phyloP scores from a whole-genome alignment of 2,329 filamentous ascomycete genomes.

The Chalara sp. region DNA sequence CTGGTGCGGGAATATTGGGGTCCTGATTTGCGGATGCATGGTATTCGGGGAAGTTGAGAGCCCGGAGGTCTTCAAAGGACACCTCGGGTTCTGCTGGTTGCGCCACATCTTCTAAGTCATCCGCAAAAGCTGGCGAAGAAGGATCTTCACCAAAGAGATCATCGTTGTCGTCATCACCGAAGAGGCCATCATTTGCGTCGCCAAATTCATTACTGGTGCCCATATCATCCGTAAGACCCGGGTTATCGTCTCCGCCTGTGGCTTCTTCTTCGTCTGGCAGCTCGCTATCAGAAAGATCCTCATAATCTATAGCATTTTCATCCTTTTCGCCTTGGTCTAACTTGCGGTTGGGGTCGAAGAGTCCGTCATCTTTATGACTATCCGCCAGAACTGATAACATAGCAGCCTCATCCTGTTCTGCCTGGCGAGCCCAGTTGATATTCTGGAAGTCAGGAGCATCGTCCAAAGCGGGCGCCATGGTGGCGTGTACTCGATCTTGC shows the following conservation, averaged over 20 bases:
- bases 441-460: conserved; percentile 10
- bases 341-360: conserved; percentile 37
- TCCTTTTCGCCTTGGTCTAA: conserved; percentile 73
- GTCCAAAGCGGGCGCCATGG: neutral
- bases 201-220: conserved; percentile 52
- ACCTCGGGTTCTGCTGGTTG: conserved; percentile 10
- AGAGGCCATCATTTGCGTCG: conserved; percentile 43
- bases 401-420: conserved; percentile 38
- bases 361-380: conserved; percentile 11
- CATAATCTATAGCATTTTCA: conserved; percentile 84
- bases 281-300: conserved; percentile 88
- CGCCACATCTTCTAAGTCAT: conserved; percentile 11
- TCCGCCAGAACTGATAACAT: neutral
- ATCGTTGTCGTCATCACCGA: conserved; percentile 47
- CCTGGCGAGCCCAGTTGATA: conserved; percentile 36
- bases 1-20: conserved; percentile 58
- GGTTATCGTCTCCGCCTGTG: conserved; percentile 17
- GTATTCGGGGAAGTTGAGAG: conserved; percentile 39
- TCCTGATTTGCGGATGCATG: conserved; percentile 44
- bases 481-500: too few relatives aligned
- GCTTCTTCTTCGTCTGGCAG: conserved; percentile 70
- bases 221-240: conserved; percentile 45
- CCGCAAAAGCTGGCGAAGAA: conserved; percentile 5
- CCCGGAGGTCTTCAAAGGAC: conserved; percentile 17
- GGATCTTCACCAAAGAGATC: conserved; percentile 22